A percentile compares a stretch with the other conserved stretches of the same genome.
phyloP scores from a whole-genome alignment of 2,329 filamentous ascomycete genomes.

The Knoxdaviesia capensis region DNA sequence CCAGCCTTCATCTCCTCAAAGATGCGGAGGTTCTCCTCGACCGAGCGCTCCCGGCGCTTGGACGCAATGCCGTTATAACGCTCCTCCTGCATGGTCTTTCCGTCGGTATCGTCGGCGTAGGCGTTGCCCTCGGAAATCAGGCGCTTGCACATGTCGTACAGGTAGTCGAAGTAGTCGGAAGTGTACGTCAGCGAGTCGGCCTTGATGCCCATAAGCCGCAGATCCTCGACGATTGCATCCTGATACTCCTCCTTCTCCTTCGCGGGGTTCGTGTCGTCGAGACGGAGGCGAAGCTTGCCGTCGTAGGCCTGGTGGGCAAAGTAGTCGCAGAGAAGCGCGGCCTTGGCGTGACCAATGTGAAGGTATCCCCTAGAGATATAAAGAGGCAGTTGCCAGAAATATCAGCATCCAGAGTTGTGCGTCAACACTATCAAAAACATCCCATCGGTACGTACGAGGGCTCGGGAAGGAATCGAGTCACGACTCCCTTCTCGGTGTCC shows the following conservation, averaged over 20 bases:
- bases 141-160: slow-evolving; percentile 68
- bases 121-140: slow-evolving; percentile 76
- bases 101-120: slow-evolving; percentile 86
- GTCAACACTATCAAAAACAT: background rate
- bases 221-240: slow-evolving; percentile 81
- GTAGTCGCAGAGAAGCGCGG: slow-evolving; percentile 84
- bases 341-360: slow-evolving; percentile 91
- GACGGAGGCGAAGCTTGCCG: slow-evolving; percentile 74
- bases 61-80: slow-evolving; percentile 70
- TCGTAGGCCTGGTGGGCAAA: slow-evolving; percentile 89
- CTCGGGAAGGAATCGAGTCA: slow-evolving; percentile 85
- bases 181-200: slow-evolving; percentile 77
- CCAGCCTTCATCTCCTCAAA: slow-evolving; percentile 91
- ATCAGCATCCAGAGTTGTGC: slow-evolving; percentile 4
- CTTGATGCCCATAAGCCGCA: slow-evolving; percentile 78
- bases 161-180: slow-evolving; percentile 83
- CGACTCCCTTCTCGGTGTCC: slow-evolving; percentile 72
- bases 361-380: slow-evolving; percentile 45
- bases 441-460: slow-evolving; percentile 42
- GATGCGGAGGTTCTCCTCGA: slow-evolving; percentile 69
- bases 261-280: slow-evolving; percentile 92
- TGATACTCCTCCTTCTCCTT: slow-evolving; percentile 97
- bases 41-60: slow-evolving; percentile 53
- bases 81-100: slow-evolving; percentile 72
- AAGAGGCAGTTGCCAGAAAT: slow-evolving; percentile 4